Percentiles rank a stretch among this genome's conserved stretches.
Evolutionary conservation across 2,329 filamentous ascomycete species (phyloP).

Genomic region (Rutstroemia sydowiana): DNA sequence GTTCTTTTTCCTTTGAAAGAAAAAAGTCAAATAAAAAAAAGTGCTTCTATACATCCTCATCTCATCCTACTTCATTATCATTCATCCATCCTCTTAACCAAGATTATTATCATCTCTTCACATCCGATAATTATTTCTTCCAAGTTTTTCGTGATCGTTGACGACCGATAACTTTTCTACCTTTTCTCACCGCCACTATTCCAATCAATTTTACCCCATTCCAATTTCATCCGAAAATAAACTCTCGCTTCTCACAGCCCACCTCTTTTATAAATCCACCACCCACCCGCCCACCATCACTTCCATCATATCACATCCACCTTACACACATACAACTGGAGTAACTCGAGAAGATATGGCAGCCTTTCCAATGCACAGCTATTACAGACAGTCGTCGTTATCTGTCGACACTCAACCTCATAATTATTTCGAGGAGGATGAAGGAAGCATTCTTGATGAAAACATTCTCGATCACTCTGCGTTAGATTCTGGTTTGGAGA

Average conservation of each 20-base stretch:
- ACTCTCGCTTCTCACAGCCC: constrained; percentile 19
- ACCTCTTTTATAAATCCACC: constrained; percentile 6
- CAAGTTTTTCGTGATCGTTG: constrained; percentile 11
- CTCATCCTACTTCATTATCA: neutral
- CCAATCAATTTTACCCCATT: constrained; percentile 13
- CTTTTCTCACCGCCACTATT: constrained; percentile 15
- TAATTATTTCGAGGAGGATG: constrained; percentile 57
- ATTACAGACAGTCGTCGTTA: constrained; percentile 27
- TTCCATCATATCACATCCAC: neutral
- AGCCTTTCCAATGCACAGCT: constrained; percentile 28
- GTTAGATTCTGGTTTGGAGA: constrained; percentile 54
- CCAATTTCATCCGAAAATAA: constrained; percentile 12
- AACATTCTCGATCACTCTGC: constrained; percentile 51
- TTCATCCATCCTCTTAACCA: neutral
- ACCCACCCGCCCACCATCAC: constrained; percentile 6
- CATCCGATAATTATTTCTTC: constrained; percentile 11
- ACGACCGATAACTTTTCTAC: constrained; percentile 14
- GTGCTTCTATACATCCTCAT: neutral
- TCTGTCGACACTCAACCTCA: constrained; percentile 29
- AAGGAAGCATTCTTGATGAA: constrained; percentile 53
- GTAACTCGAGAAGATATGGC: constrained; percentile 21
- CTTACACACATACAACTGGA: neutral
- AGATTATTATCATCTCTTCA: constrained; percentile 11
- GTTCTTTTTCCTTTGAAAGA: neutral
- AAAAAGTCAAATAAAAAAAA: neutral